Evolutionary conservation across 768 basidiomycete genomes (phyloP).

Genomic region (Termitomyces heimii): DNA sequence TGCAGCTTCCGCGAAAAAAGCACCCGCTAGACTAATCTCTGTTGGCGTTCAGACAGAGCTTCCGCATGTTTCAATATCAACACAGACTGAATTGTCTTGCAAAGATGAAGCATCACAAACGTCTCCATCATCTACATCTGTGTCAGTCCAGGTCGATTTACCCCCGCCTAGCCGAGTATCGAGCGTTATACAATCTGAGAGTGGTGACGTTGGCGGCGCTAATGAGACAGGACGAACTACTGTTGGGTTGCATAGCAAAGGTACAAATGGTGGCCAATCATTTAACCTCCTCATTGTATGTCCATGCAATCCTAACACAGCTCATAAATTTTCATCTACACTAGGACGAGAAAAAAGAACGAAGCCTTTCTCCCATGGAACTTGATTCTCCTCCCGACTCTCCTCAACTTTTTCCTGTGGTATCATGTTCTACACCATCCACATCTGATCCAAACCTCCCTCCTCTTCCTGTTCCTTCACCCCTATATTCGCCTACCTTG

Average conservation of each 20-base stretch:
- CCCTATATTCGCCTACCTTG: slow-evolving; percentile 17
- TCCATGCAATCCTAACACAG: background rate
- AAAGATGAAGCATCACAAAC: slow-evolving; percentile 19
- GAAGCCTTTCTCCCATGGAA: slow-evolving; percentile 60
- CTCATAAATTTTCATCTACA: slow-evolving; percentile 6
- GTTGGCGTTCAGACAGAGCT: slow-evolving; percentile 37
- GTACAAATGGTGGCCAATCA: background rate
- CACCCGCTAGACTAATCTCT: slow-evolving; percentile 24
- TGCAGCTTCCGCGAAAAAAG: slow-evolving; percentile 6
- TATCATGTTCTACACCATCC: background rate
- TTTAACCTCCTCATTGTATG: slow-evolving; percentile 9
- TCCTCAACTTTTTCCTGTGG: slow-evolving; percentile 16
- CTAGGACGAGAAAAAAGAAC: slow-evolving; percentile 18
- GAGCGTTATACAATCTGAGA: slow-evolving; percentile 13
- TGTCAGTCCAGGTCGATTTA: slow-evolving; percentile 17
- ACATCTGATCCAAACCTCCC: background rate
- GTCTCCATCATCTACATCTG: slow-evolving; percentile 10
- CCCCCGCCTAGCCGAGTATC: slow-evolving; percentile 4
- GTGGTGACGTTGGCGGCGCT: slow-evolving; percentile 9
- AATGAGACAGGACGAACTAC: slow-evolving; percentile 16
- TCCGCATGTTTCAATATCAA: slow-evolving; percentile 27
- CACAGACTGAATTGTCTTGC: slow-evolving; percentile 24
- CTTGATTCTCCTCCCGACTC: slow-evolving; percentile 43
- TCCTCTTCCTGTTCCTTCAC: background rate
- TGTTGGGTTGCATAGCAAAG: background rate